Conservation (phyloP, 139 green algal species). For the Penium margaritaceum region DNA sequence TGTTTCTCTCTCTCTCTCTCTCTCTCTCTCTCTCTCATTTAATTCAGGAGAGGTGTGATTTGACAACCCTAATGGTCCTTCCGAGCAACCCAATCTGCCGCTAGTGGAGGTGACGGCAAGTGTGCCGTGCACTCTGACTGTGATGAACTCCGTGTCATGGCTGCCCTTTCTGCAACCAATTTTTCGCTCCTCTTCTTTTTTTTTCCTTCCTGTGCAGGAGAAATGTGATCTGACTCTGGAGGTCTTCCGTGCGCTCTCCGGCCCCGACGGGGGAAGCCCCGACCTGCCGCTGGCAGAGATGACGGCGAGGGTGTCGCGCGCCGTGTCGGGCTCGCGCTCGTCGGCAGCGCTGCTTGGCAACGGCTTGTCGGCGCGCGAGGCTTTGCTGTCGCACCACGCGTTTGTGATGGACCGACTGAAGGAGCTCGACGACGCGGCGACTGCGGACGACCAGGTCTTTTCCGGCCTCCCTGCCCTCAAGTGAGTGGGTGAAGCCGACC, state of each 20-base stretch:
- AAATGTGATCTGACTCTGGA: conserved; percentile 30
- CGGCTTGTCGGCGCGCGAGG: neutral
- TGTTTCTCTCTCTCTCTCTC: too few relatives aligned
- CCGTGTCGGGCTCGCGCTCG: neutral
- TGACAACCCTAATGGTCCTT: too few relatives aligned
- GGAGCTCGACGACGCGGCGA: conserved; percentile 25
- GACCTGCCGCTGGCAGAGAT: conserved; percentile 15
- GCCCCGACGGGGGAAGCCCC: conserved; percentile 34
- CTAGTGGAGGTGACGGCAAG: too few relatives aligned
- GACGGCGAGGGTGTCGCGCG: conserved; percentile 13
- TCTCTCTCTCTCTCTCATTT: too few relatives aligned
- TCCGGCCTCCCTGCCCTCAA: neutral
- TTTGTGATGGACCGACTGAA: conserved; percentile 34
- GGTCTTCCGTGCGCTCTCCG: conserved; percentile 28
- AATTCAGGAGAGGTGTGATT: too few relatives aligned
- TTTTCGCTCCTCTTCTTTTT: too few relatives aligned
- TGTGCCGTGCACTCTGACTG: too few relatives aligned
- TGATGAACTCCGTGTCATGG: too few relatives aligned
- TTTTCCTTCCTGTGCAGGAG: too few relatives aligned
- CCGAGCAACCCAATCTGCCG: too few relatives aligned
- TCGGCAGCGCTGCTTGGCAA: neutral
- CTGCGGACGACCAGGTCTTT: conserved; percentile 26
- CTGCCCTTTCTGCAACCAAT: too few relatives aligned
- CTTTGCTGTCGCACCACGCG: neutral
- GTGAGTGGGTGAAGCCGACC: conserved; percentile 6